Evolutionary conservation across 2,329 filamentous ascomycete species (phyloP).

Genomic region (Epichloe amarillans): DNA sequence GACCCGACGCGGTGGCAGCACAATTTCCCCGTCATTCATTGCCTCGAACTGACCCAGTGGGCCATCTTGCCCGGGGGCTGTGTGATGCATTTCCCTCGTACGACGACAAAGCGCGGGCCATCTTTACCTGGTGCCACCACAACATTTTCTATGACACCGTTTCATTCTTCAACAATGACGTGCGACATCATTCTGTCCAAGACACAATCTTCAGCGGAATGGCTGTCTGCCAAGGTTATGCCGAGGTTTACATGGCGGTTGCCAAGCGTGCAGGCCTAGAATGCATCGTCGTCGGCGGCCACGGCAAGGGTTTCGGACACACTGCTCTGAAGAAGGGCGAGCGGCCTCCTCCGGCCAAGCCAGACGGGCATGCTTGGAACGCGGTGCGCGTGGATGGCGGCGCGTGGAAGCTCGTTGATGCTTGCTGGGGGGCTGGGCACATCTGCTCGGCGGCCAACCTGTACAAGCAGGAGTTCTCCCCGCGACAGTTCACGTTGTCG

Average conservation of each 20-base stretch:
- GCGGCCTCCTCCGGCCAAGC: slow-evolving; percentile 47
- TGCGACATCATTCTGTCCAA: slow-evolving; percentile 54
- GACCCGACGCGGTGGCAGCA: slow-evolving; percentile 63
- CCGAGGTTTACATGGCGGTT: slow-evolving; percentile 65
- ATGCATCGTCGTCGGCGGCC: slow-evolving; percentile 58
- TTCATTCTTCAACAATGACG: slow-evolving; percentile 60
- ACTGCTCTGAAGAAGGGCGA: slow-evolving; percentile 47
- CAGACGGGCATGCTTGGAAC: slow-evolving; percentile 77
- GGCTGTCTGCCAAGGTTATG: slow-evolving; percentile 88
- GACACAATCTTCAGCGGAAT: slow-evolving; percentile 63
- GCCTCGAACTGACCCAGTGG: slow-evolving; percentile 50
- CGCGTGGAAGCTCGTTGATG: slow-evolving; percentile 81
- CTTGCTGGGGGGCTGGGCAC: slow-evolving; percentile 89
- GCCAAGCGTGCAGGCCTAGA: slow-evolving; percentile 70
- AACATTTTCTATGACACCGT: slow-evolving; percentile 78
- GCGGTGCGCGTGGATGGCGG: slow-evolving; percentile 77
- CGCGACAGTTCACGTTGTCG: slow-evolving; percentile 41
- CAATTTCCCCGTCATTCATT: slow-evolving; percentile 62
- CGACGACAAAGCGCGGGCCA: slow-evolving; percentile 83
- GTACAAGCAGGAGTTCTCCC: slow-evolving; percentile 57
- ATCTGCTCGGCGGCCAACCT: slow-evolving; percentile 36
- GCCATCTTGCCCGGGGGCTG: slow-evolving; percentile 61
- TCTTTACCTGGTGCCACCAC: slow-evolving; percentile 93
- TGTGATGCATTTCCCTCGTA: slow-evolving; percentile 66
- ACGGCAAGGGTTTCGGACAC: slow-evolving; percentile 80